A percentile compares a stretch with the other conserved stretches of the same genome.
These are phyloP conservation scores for Candida sp. DNA, from an alignment of 1,139 yeast species.

Conservation along the genomic window DNA sequence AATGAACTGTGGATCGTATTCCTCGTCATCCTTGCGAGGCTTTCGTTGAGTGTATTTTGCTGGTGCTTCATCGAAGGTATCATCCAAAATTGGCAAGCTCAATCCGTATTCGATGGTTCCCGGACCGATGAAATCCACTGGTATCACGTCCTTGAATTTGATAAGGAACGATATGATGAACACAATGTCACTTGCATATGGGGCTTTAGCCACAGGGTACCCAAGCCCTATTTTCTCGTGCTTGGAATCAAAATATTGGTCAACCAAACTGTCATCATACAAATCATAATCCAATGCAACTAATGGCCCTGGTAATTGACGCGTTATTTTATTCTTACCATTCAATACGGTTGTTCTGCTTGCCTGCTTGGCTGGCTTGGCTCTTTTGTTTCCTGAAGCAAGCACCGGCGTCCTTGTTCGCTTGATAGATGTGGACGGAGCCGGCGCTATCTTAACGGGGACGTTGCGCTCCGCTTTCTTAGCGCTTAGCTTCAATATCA, in stretches of 20 bases:
- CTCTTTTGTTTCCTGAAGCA: not conserved
- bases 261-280: constrained; percentile 38
- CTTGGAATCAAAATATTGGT: constrained; percentile 21
- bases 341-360: constrained; percentile 39
- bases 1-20: constrained; percentile 20
- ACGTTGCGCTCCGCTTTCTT: constrained; percentile 1
- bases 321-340: constrained; percentile 30
- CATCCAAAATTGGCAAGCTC: constrained; percentile 31
- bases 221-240: constrained; percentile 36
- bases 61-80: not conserved
- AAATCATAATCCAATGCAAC: constrained; percentile 38
- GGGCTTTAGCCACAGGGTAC: constrained; percentile 29
- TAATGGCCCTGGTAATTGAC: constrained; percentile 47
- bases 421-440: not conserved
- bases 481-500: constrained; percentile 7
- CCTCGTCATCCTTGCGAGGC: constrained; percentile 12
- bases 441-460: not conserved
- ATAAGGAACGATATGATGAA: constrained; percentile 45
- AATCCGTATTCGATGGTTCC: constrained; percentile 56
- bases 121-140: constrained; percentile 34
- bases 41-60: constrained; percentile 2
- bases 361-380: constrained; percentile 13
- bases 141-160: constrained; percentile 43
- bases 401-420: not conserved
- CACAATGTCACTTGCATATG: constrained; percentile 51